Conservation (phyloP, 2,329 filamentous ascomycete species). For the Neocatenulostroma microsporum region DNA sequence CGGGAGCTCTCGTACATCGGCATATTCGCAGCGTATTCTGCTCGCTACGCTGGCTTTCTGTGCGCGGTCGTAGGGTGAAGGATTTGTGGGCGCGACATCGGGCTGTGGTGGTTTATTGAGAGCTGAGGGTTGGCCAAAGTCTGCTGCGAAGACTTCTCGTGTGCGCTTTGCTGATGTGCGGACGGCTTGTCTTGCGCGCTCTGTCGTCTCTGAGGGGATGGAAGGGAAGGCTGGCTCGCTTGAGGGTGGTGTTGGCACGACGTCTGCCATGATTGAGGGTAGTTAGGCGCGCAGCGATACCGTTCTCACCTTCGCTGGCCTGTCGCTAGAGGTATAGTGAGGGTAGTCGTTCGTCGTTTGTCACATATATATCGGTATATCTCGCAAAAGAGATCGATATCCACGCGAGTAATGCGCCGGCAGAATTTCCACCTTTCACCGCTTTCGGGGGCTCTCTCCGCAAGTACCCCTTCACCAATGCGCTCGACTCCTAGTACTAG, state of each 20-base stretch:
- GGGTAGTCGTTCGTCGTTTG: too few relatives aligned
- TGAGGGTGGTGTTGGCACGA: constrained; percentile 5
- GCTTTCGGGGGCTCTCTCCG: background rate
- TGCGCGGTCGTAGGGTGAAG: constrained; percentile 37
- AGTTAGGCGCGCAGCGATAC: too few relatives aligned
- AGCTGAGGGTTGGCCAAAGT: constrained; percentile 40
- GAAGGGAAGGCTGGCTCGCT: constrained; percentile 6
- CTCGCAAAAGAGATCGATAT: background rate
- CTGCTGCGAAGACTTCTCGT: constrained; percentile 47
- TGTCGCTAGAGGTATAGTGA: too few relatives aligned
- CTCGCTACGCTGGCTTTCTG: constrained; percentile 44
- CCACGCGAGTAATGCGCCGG: background rate
- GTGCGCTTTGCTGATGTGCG: constrained; percentile 47
- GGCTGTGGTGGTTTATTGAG: constrained; percentile 35
- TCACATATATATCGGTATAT: background rate
- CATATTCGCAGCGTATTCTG: constrained; percentile 67
- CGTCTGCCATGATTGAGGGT: constrained; percentile 16
- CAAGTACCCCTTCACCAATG: too few relatives aligned
- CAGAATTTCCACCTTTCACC: background rate
- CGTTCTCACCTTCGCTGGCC: too few relatives aligned
- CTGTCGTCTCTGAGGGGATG: constrained; percentile 16
- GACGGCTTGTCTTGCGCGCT: constrained; percentile 25
- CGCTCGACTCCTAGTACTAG: too few relatives aligned
- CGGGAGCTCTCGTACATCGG: constrained; percentile 67
- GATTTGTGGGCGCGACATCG: constrained; percentile 38